Conservation (phyloP, 164 flowering plant species). For the Euptelea pleiosperma region DNA sequence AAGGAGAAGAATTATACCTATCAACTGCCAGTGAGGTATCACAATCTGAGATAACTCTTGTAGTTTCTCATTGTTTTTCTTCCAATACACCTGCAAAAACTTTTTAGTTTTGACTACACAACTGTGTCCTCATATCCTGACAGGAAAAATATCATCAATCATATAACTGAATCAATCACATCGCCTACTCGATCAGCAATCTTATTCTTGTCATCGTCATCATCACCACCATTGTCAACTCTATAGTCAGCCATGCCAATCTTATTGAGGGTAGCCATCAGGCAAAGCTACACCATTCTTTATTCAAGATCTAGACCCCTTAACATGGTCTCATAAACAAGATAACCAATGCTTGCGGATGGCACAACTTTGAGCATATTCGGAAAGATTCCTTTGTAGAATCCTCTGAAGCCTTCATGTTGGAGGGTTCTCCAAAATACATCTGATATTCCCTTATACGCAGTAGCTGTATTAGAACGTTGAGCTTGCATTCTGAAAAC, state of each 20-base stretch:
- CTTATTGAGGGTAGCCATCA: slow-evolving; percentile 19
- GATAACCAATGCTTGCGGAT: slow-evolving; percentile 86
- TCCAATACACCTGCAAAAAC: slow-evolving; percentile 11
- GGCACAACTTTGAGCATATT: slow-evolving; percentile 92
- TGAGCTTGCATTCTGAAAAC: slow-evolving; percentile 87
- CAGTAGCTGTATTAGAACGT: slow-evolving; percentile 25
- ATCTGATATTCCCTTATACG: slow-evolving; percentile 76
- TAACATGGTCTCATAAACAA: slow-evolving; percentile 88
- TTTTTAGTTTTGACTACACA: slow-evolving; percentile 22
- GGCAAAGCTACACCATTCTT: slow-evolving; percentile 9
- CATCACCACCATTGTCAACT: slow-evolving; percentile 20
- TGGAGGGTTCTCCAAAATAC: slow-evolving; percentile 66
- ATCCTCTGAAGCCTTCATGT: slow-evolving; percentile 71
- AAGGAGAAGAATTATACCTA: slow-evolving; percentile 12
- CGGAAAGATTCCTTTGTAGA: slow-evolving; percentile 91
- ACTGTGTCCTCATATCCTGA: slow-evolving; percentile 16
- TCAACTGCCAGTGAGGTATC: slow-evolving; percentile 8
- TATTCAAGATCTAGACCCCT: slow-evolving; percentile 67
- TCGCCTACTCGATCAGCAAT: slow-evolving; percentile 19
- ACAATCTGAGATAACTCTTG: slow-evolving; percentile 4
- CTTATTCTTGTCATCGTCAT: slow-evolving; percentile 30
- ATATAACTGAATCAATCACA: slow-evolving; percentile 19
- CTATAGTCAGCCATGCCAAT: slow-evolving; percentile 24
- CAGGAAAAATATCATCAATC: slow-evolving; percentile 18
- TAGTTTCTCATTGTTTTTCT: slow-evolving; percentile 11